Evolutionary conservation across 768 basidiomycete genomes (phyloP), one percentile per base, ranked within the genome.

Genomic region (Mycena pura): DNA sequence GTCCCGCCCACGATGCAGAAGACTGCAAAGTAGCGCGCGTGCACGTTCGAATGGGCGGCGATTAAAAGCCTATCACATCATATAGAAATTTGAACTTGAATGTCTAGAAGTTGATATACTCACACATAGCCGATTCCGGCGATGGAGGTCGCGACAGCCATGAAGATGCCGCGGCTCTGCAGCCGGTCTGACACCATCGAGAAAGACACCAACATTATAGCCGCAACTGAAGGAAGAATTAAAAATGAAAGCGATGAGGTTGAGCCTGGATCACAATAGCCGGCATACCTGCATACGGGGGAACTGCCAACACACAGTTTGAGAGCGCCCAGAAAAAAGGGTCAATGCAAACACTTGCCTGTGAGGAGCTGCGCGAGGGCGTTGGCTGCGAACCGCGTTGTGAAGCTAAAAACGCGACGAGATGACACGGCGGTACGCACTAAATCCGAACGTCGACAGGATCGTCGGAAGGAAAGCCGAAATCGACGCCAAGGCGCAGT

Each of bases 391-490:
- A 46, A 41, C 32, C 47, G 52, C 31, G 11, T 17, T 6, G 34
- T 70, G 48, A 64, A 59, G n/a, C 34, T 49, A 15, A 65, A 43
- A 32, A n/a, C 25, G 13, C 32, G 21, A 64, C n/a, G 21, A 3
- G 28, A 25, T 21, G n/a, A 46, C 38, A 15, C 6, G 38, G 15
- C 43, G 3, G 38, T 31, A 76, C 89, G 44, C 57, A 91, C 91
- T 84, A 65, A 82, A 86, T 32, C 89, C 90, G 57, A 92, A 86
- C 0, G 87, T 90, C 44, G 78, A 80, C 44, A 93, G 86, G 66
- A 94, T 91, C 3, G 91, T 93, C 2, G 92, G 92, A 55, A 94
- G 75, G 76, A 94, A 94, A 0, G 91, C 90, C 24, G 88, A n/a
- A n/a, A n/a, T n/a, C n/a, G n/a, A n/a, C n/a, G n/a, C n/a, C n/a